These are phyloP conservation scores for Populus pruinosa DNA, from an alignment of 345 rosid genomes.

Conservation along the genomic window DNA sequence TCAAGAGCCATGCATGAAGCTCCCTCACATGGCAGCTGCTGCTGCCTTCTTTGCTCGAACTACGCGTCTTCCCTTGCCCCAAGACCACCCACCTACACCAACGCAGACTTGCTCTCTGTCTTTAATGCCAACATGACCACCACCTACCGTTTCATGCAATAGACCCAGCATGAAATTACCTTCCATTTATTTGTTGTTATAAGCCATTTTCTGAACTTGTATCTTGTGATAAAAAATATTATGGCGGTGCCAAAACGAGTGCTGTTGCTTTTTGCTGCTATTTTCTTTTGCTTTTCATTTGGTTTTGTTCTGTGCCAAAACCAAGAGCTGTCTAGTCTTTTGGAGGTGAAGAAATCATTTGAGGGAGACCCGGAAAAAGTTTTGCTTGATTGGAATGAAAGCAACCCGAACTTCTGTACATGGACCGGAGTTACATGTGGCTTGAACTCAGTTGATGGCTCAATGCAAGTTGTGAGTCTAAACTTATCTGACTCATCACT, in stretches of 20 bases:
- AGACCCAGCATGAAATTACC: not conserved
- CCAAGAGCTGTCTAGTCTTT: constrained; percentile 43
- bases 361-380: constrained; percentile 27
- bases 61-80: constrained; percentile 9
- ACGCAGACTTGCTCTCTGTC: not conserved
- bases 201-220: not conserved
- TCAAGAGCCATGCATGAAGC: not conserved
- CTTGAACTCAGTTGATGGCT: constrained; percentile 21
- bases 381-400: constrained; percentile 55
- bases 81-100: not conserved
- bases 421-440: constrained; percentile 78
- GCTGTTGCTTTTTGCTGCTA: not conserved
- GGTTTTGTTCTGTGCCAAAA: constrained; percentile 24
- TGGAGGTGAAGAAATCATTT: constrained; percentile 56
- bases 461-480: constrained; percentile 44
- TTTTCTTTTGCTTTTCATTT: constrained; percentile 27
- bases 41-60: not conserved
- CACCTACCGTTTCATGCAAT: not conserved
- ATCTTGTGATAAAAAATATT: not conserved
- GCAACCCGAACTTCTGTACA: constrained; percentile 47
- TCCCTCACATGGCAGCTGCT: constrained; percentile 12
- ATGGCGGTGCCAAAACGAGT: constrained; percentile 8
- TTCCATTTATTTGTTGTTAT: not conserved
- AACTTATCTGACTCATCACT: constrained; percentile 64
- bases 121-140: not conserved